Percentiles rank a stretch among this genome's conserved stretches.
phyloP scores from a whole-genome alignment of 2,329 filamentous ascomycete species.

The Lomentospora prolificans region DNA sequence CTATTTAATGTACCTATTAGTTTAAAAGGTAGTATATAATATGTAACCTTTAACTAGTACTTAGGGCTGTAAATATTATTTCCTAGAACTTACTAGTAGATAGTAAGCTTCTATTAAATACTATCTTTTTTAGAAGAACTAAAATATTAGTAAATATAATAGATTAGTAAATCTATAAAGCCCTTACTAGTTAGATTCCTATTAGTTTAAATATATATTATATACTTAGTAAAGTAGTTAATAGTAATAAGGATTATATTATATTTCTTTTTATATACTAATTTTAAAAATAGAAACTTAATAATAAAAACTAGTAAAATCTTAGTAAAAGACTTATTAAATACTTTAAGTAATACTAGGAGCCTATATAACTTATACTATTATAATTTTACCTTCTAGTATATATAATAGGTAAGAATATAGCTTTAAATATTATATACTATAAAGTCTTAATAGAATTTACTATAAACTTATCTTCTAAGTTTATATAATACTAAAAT shows the following conservation, averaged over 20 bases:
- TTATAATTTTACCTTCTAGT: neutral
- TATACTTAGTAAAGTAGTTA: neutral
- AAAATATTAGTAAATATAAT: neutral
- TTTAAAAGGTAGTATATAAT: too few relatives aligned
- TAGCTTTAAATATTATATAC: neutral
- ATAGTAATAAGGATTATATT: neutral
- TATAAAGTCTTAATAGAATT: too few relatives aligned
- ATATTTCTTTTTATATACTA: too few relatives aligned
- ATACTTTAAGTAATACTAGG: too few relatives aligned
- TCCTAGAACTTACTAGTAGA: too few relatives aligned
- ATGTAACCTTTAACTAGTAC: too few relatives aligned
- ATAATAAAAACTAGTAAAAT: neutral
- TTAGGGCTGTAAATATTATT: too few relatives aligned
- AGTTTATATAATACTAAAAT: too few relatives aligned
- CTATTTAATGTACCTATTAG: too few relatives aligned
- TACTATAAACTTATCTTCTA: too few relatives aligned
- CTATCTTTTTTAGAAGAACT: too few relatives aligned
- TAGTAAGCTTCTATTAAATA: too few relatives aligned
- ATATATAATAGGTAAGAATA: neutral
- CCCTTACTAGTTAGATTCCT: neutral
- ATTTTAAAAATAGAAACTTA: neutral
- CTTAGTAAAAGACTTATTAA: neutral
- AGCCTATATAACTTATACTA: neutral
- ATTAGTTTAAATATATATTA: neutral
- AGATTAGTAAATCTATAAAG: neutral